Percentiles rank a stretch among this genome's conserved stretches.
These are phyloP conservation scores for Rhizophora mangle DNA, from an alignment of 345 rosid species.

Conservation along the genomic window DNA sequence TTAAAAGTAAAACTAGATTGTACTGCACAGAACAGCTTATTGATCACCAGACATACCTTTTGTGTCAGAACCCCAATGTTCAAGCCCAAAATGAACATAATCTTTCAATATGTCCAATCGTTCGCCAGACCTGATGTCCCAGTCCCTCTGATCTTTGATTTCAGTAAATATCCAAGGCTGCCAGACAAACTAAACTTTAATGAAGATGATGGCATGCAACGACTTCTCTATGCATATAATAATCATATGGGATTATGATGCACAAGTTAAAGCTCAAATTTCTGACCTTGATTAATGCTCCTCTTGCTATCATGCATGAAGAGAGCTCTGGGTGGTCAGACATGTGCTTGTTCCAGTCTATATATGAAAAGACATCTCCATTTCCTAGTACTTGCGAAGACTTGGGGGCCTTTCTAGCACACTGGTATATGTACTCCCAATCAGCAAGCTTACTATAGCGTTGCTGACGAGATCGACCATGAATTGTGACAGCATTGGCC, in stretches of 20 bases:
- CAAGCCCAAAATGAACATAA: slow-evolving; percentile 69
- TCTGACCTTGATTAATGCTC: slow-evolving; percentile 76
- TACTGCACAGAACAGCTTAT: neutral
- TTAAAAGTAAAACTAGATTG: no score
- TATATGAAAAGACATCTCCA: slow-evolving; percentile 78
- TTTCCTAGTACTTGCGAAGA: slow-evolving; percentile 73
- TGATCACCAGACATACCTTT: slow-evolving; percentile 45
- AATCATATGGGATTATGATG: neutral
- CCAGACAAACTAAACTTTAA: slow-evolving; percentile 11
- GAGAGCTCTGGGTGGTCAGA: slow-evolving; percentile 76
- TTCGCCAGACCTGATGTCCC: slow-evolving; percentile 91
- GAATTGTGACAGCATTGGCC: slow-evolving; percentile 76
- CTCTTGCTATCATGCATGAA: slow-evolving; percentile 91
- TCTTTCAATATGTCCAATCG: slow-evolving; percentile 80
- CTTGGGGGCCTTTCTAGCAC: slow-evolving; percentile 58
- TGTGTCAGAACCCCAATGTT: slow-evolving; percentile 95
- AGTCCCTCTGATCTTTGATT: slow-evolving; percentile 89
- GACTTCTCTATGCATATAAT: neutral
- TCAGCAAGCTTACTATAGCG: slow-evolving; percentile 88
- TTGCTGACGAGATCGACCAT: slow-evolving; percentile 94
- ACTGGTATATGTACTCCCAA: slow-evolving; percentile 83
- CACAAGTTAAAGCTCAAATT: neutral
- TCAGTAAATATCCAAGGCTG: slow-evolving; percentile 99
- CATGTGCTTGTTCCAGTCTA: slow-evolving; percentile 78
- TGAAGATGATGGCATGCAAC: slow-evolving; percentile 1